phyloP scores from a whole-genome alignment of 768 basidiomycete species.

The Trametes sanguinea region DNA sequence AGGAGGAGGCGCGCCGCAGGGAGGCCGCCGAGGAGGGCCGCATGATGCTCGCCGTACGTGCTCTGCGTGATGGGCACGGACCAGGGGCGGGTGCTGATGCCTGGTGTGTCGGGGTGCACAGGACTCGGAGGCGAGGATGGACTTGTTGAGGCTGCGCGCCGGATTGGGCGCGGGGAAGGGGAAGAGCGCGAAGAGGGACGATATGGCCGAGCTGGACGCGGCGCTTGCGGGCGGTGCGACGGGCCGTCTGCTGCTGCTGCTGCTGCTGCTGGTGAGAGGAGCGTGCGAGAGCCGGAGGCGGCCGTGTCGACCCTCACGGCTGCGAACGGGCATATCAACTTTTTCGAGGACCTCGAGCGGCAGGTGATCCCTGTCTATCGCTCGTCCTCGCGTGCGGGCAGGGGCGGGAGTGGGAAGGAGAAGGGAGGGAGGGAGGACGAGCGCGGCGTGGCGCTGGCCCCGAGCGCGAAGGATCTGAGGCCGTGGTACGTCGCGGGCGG shows the following conservation, averaged over 20 bases:
- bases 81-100: background rate
- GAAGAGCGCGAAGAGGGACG: conserved; percentile 31
- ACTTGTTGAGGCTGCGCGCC: conserved; percentile 61
- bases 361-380: conserved; percentile 9
- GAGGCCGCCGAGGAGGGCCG: conserved; percentile 72
- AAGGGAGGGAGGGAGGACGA: conserved; percentile 61
- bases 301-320: conserved; percentile 42
- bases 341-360: conserved; percentile 82
- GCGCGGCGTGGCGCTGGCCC: conserved; percentile 72
- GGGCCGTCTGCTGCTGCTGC: background rate
- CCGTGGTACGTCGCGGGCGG: conserved; percentile 65
- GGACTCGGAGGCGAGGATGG: conserved; percentile 83
- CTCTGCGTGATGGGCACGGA: background rate
- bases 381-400: conserved; percentile 49
- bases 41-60: conserved; percentile 68
- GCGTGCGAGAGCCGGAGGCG: background rate
- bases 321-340: conserved; percentile 73
- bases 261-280: conserved; percentile 14
- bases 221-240: background rate
- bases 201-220: conserved; percentile 36
- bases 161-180: conserved; percentile 37
- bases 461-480: conserved; percentile 72
- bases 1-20: conserved; percentile 71
- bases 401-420: conserved; percentile 9
- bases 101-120: conserved; percentile 30